Conservation (phyloP, 208 protist species). For the Acanthamoeba healyi region DNA sequence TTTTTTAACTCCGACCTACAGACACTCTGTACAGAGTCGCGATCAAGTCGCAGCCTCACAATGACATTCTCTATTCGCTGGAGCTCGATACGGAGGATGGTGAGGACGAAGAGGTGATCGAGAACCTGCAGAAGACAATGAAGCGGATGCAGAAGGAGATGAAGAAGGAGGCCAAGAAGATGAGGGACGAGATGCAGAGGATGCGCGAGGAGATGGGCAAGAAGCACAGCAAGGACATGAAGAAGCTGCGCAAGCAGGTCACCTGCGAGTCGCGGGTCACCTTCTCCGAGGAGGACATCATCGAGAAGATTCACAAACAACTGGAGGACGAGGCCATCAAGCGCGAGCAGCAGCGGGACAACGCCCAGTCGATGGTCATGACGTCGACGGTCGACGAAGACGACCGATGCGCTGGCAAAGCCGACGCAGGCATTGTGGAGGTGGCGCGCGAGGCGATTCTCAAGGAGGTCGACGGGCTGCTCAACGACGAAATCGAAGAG, state of each 20-base stretch:
- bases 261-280: background rate
- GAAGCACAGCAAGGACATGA: slow-evolving; percentile 16
- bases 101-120: slow-evolving; percentile 3
- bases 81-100: background rate
- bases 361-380: background rate
- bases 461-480: slow-evolving; percentile 24
- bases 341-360: background rate
- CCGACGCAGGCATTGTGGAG: background rate
- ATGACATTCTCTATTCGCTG: slow-evolving; percentile 15
- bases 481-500: background rate
- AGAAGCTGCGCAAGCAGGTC: background rate
- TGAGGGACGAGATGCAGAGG: slow-evolving; percentile 4
- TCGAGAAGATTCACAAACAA: slow-evolving; percentile 40
- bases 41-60: background rate
- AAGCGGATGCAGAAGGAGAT: slow-evolving; percentile 1
- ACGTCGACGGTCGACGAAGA: background rate
- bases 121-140: background rate
- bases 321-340: background rate
- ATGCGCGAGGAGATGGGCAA: background rate
- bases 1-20: background rate
- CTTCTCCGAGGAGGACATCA: background rate
- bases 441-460: background rate
- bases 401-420: background rate
- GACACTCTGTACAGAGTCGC: background rate
- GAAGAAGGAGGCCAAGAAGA: background rate